A percentile compares a stretch with the other conserved stretches of the same genome.
These are phyloP conservation scores for Curvularia spicifera DNA, from an alignment of 2,329 filamentous ascomycete species.

Conservation along the genomic window DNA sequence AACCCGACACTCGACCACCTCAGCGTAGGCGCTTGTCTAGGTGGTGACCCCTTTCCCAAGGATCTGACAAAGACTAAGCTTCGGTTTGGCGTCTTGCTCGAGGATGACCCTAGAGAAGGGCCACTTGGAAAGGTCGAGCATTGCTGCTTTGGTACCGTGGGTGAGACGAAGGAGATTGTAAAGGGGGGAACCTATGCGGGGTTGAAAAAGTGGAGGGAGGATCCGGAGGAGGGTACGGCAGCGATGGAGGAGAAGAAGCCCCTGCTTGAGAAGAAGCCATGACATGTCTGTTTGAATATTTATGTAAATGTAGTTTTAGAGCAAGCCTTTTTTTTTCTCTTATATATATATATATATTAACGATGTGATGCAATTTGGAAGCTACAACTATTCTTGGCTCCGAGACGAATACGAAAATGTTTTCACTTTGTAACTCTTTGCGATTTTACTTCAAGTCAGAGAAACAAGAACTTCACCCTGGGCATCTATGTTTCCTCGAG, in stretches of 20 bases:
- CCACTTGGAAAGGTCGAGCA: constrained; percentile 46
- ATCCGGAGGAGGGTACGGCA: not conserved
- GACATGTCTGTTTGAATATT: not conserved
- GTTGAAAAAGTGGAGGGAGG: constrained; percentile 16
- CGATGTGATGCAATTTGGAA: too few relatives aligned
- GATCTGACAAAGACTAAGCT: constrained; percentile 48
- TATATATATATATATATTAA: too few relatives aligned
- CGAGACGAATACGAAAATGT: too few relatives aligned
- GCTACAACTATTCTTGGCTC: too few relatives aligned
- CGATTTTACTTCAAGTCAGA: too few relatives aligned
- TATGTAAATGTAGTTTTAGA: too few relatives aligned
- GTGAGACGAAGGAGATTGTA: constrained; percentile 48
- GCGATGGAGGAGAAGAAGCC: not conserved
- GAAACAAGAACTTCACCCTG: too few relatives aligned
- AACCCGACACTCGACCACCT: constrained; percentile 49
- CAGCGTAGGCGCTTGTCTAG: constrained; percentile 50
- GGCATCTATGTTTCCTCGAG: too few relatives aligned
- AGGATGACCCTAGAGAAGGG: constrained; percentile 44
- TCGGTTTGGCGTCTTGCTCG: constrained; percentile 49
- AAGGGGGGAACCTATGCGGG: constrained; percentile 49
- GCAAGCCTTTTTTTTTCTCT: too few relatives aligned
- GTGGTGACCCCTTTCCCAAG: constrained; percentile 51
- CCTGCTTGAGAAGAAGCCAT: not conserved
- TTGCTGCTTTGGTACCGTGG: constrained; percentile 48
- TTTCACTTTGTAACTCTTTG: too few relatives aligned